Evolutionary conservation across 768 basidiomycete species (phyloP).

Genomic region (Lactarius deliciosus): DNA sequence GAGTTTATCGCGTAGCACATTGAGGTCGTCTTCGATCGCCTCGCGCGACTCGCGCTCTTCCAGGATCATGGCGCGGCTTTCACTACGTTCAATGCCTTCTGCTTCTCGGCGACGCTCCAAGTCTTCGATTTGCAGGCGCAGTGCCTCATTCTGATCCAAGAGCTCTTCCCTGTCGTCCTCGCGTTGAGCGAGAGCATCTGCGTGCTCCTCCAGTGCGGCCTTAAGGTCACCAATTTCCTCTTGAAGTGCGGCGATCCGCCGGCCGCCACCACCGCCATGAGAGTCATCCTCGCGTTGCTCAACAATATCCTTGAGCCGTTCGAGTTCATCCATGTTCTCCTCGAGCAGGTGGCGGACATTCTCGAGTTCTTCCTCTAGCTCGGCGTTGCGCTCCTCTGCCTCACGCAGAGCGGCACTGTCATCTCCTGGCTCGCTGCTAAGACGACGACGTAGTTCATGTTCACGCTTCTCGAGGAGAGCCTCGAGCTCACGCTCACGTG

Average conservation of each 20-base stretch:
- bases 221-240: conserved; percentile 63
- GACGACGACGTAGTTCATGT: conserved; percentile 59
- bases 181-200: conserved; percentile 50
- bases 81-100: conserved; percentile 65
- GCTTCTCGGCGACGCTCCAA: conserved; percentile 59
- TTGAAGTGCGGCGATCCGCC: conserved; percentile 57
- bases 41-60: conserved; percentile 76
- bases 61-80: conserved; percentile 67
- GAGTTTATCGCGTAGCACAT: conserved; percentile 69
- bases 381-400: conserved; percentile 58
- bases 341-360: conserved; percentile 66
- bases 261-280: conserved; percentile 43
- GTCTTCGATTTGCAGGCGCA: conserved; percentile 67
- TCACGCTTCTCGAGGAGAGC: conserved; percentile 73
- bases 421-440: conserved; percentile 34
- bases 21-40: conserved; percentile 75
- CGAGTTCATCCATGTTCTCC: conserved; percentile 84
- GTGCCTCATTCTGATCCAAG: conserved; percentile 59
- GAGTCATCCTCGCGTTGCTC: conserved; percentile 46
- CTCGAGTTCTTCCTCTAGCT: conserved; percentile 73
- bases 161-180: conserved; percentile 77
- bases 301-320: conserved; percentile 66
- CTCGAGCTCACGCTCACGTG: conserved; percentile 73
- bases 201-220: conserved; percentile 55
- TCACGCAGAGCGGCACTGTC: conserved; percentile 57